Evolutionary conservation across 1,139 yeast species (phyloP).

Genomic region (Oligophagozyma castellii): DNA sequence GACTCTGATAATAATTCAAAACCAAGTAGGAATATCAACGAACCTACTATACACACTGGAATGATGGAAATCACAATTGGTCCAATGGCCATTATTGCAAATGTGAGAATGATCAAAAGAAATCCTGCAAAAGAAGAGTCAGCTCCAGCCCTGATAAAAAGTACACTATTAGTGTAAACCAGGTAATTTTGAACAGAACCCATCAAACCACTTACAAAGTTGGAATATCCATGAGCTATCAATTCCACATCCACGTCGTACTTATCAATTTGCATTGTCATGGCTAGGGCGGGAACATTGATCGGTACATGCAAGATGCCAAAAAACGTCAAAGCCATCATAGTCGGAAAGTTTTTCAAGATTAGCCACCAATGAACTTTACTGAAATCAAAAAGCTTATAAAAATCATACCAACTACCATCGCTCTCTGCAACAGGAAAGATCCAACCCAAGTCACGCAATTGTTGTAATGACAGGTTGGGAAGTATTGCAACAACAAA

Average conservation of each 20-base stretch:
- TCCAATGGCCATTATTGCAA: conserved; percentile 69
- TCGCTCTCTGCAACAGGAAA: conserved; percentile 42
- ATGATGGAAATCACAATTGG: conserved; percentile 88
- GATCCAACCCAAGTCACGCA: conserved; percentile 74
- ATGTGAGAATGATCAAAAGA: conserved; percentile 71
- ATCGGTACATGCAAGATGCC: conserved; percentile 95
- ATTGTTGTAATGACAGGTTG: conserved; percentile 41
- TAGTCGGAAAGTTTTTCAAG: conserved; percentile 65
- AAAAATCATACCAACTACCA: conserved; percentile 84
- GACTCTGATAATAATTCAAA: conserved; percentile 84
- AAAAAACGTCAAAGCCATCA: conserved; percentile 90
- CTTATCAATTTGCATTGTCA: conserved; percentile 68
- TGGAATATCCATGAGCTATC: conserved; percentile 92
- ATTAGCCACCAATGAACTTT: conserved; percentile 65
- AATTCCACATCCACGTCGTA: conserved; percentile 86
- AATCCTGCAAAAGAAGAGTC: conserved; percentile 81
- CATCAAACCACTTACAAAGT: conserved; percentile 63
- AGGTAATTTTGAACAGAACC: conserved; percentile 91
- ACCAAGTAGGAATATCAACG: conserved; percentile 79
- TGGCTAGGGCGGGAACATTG: conserved; percentile 93
- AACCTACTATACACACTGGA: conserved; percentile 91
- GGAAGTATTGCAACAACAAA: conserved; percentile 52
- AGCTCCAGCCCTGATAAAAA: conserved; percentile 90
- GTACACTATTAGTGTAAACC: conserved; percentile 85
- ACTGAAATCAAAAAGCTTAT: conserved; percentile 53